These are phyloP conservation scores for Candida albicans DNA, from an alignment of 1,139 yeast species.

Conservation along the genomic window DNA sequence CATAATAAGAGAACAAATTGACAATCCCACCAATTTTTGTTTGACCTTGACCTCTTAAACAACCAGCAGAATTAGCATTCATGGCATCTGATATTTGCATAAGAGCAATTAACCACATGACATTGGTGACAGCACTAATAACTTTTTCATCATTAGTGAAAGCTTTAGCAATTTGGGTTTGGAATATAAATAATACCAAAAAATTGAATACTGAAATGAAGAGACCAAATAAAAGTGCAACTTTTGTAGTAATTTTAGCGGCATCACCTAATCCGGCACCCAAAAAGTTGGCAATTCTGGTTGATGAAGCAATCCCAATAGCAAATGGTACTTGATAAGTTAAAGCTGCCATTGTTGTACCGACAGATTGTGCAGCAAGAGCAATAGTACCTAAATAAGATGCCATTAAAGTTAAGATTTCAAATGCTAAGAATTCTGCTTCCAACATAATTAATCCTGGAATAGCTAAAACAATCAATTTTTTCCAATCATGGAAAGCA, in stretches of 20 bases:
- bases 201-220: conserved; percentile 43
- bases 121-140: conserved; percentile 35
- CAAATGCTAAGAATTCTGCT: conserved; percentile 60
- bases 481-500: conserved; percentile 48
- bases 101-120: conserved; percentile 54
- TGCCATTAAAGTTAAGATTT: conserved; percentile 54
- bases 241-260: conserved; percentile 47
- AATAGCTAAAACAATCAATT: conserved; percentile 47
- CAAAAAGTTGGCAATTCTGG: conserved; percentile 58
- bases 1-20: conserved; percentile 51
- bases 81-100: conserved; percentile 59
- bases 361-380: conserved; percentile 59
- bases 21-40: conserved; percentile 60
- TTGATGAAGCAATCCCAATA: conserved; percentile 59
- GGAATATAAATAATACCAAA: conserved; percentile 38
- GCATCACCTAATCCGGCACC: conserved; percentile 54
- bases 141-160: conserved; percentile 47
- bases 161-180: conserved; percentile 34
- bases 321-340: conserved; percentile 60
- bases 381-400: conserved; percentile 55
- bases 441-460: conserved; percentile 61
- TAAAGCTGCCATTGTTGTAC: conserved; percentile 54
- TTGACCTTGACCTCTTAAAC: conserved; percentile 60
- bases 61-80: conserved; percentile 61
- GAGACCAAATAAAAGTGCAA: conserved; percentile 46